Evolutionary conservation across 306 rosid genomes (phyloP), one percentile per base, ranked within the genome.

Genomic region (Cucurbita ficifolia): DNA sequence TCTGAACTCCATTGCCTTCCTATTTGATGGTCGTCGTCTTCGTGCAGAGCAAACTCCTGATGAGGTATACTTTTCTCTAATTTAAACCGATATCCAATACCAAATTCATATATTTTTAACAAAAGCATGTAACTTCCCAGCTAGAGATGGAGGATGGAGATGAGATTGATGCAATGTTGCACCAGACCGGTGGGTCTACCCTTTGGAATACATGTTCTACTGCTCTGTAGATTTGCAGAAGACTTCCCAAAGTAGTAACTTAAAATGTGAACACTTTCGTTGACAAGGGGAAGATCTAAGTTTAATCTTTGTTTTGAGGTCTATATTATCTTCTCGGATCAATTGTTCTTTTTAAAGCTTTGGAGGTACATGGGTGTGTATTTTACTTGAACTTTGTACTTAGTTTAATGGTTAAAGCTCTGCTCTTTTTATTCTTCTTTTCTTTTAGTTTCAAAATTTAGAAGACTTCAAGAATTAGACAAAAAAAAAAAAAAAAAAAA

Each of bases 141-240:
- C 88, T 89, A 18, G 88, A 84, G 72, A 82, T 87, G 96, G 96
- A 90, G 81, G 89, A 90, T 24, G 91, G 89, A 1, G 96, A 87
- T 77, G 89, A 82, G 83, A 87, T 86, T 0, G 92, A 87, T 80
- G 96, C 89, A 0, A 89, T 89, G 92, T 43, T 84, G 83, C 92
- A 89, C 81, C 96, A 89, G 72, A 86, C 82, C 10, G 96, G 90
- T 5, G 90, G 88, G 81, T 65, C 76, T 5, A 45, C 65, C 38
- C 42, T 21, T 39, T 68, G 77, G 76, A 74, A 61, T 21, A 12
- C n/a, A 29, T 69, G 62, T 29, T 29, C 33, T 29, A 29, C 33
- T 29, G 3, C 33, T 60, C 16, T 67, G 73, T 72, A 71, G 43
- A 65, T 21, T 70, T 56, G 10, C 12, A 16, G 12, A 14, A 8